phyloP scores from a whole-genome alignment of 169 alveolate genomes.

The Eimeria sp. region DNA sequence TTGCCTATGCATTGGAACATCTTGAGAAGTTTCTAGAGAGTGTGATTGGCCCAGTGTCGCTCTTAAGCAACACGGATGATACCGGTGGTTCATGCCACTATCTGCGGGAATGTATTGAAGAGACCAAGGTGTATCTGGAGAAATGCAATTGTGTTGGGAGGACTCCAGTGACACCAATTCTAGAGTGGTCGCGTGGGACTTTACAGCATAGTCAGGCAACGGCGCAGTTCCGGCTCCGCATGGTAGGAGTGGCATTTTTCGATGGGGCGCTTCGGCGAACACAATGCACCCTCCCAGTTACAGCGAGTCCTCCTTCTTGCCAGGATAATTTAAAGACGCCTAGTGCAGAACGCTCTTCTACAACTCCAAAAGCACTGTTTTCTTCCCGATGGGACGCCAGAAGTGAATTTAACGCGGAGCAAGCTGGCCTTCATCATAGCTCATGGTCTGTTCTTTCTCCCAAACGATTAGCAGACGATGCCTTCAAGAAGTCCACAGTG shows the following conservation, averaged over 20 bases:
- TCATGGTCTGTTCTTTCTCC: not conserved
- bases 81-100: not conserved
- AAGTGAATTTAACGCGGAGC: not conserved
- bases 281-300: not conserved
- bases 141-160: not conserved
- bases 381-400: not conserved
- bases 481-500: not conserved
- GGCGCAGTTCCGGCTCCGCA: not conserved
- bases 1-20: constrained; percentile 4
- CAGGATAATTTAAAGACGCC: not conserved
- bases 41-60: constrained; percentile 16
- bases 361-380: not conserved
- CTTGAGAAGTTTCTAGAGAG: not conserved
- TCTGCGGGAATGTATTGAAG: not conserved
- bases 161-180: not conserved
- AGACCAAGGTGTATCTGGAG: not conserved
- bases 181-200: not conserved
- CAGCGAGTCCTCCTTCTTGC: not conserved
- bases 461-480: not conserved
- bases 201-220: not conserved
- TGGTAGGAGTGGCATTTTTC: not conserved
- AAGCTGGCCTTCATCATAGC: not conserved
- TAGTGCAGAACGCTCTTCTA: not conserved
- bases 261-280: constrained; percentile 14
- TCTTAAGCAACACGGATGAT: not conserved